phyloP scores from a whole-genome alignment of 1,284 basidiomycete genomes.

The Naganishia albida region DNA sequence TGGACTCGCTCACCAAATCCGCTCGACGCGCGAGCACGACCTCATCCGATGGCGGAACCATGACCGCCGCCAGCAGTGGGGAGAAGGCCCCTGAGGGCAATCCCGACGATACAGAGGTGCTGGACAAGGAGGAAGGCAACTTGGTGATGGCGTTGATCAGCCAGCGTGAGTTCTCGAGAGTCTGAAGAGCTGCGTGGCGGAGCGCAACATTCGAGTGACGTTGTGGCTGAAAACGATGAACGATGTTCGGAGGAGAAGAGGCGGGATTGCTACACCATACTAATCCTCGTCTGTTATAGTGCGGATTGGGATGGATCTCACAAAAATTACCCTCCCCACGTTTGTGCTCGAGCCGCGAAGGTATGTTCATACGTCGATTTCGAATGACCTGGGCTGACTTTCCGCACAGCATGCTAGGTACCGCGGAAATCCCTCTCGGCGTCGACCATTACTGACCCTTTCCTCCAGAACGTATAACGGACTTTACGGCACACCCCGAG shows the following conservation, averaged over 20 bases:
- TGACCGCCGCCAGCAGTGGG: constrained; percentile 13
- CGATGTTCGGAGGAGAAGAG: neutral
- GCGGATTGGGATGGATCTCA: constrained; percentile 83
- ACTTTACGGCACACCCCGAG: constrained; percentile 99
- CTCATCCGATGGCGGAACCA: constrained; percentile 19
- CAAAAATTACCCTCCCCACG: constrained; percentile 87
- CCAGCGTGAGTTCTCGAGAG: constrained; percentile 48
- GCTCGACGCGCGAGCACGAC: constrained; percentile 21
- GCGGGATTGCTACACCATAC: neutral
- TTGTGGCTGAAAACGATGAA: neutral
- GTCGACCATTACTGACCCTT: constrained; percentile 51
- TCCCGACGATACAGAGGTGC: constrained; percentile 49
- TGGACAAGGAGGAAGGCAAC: constrained; percentile 56
- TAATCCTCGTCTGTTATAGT: constrained; percentile 4
- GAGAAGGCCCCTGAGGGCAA: constrained; percentile 41
- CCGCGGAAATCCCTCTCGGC: neutral
- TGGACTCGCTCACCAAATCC: constrained; percentile 24
- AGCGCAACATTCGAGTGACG: too few species aligned
- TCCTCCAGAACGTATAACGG: constrained; percentile 94
- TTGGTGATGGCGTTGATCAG: constrained; percentile 51
- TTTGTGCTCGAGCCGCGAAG: constrained; percentile 87
- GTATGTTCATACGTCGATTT: constrained; percentile 31
- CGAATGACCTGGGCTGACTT: neutral
- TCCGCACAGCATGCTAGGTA: constrained; percentile 17
- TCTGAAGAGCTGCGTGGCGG: too few species aligned